A percentile compares a stretch with the other conserved stretches of the same genome.
Evolutionary conservation across 495 filamentous ascomycete species (phyloP).

Genomic region (Aeminium ludgeri): DNA sequence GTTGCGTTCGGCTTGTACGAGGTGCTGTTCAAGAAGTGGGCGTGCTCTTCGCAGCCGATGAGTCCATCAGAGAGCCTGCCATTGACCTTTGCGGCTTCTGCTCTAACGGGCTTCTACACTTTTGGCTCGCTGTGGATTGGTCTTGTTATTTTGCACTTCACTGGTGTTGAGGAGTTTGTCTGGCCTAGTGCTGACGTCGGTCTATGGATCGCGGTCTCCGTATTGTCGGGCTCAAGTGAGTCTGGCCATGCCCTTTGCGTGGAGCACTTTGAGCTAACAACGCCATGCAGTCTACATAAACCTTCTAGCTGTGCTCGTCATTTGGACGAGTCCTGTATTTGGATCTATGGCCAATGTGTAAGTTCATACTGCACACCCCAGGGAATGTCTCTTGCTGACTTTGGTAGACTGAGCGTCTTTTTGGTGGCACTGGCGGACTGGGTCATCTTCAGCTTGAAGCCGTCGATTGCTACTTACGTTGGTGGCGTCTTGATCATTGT

Average conservation of each 20-base stretch:
- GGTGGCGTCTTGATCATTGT: conserved; percentile 13
- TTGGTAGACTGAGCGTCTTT: conserved; percentile 8
- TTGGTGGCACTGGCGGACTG: conserved; percentile 14
- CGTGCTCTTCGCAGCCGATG: conserved; percentile 11
- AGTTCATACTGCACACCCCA: not conserved
- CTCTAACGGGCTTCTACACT: conserved; percentile 14
- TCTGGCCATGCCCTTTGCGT: not conserved
- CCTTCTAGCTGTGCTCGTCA: conserved; percentile 9
- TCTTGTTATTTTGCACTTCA: conserved; percentile 10
- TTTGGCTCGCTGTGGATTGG: conserved; percentile 9
- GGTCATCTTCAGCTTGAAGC: conserved; percentile 11
- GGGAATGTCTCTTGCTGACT: not conserved
- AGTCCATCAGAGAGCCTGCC: conserved; percentile 5
- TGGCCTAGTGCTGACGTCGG: conserved; percentile 6
- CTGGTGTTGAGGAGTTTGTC: conserved; percentile 10
- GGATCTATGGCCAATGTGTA: conserved; percentile 12
- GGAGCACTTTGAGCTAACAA: not conserved
- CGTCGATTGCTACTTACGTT: conserved; percentile 11
- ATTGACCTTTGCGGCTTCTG: conserved; percentile 11
- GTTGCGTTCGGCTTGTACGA: conserved; percentile 16
- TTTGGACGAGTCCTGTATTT: conserved; percentile 16
- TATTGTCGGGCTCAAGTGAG: conserved; percentile 10
- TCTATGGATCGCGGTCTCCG: conserved; percentile 10
- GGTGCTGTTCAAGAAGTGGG: conserved; percentile 18
- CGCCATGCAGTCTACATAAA: conserved; percentile 9